These are phyloP conservation scores for Dictyostelium firmibasis DNA, from an alignment of 78 protist species.

Conservation along the genomic window DNA sequence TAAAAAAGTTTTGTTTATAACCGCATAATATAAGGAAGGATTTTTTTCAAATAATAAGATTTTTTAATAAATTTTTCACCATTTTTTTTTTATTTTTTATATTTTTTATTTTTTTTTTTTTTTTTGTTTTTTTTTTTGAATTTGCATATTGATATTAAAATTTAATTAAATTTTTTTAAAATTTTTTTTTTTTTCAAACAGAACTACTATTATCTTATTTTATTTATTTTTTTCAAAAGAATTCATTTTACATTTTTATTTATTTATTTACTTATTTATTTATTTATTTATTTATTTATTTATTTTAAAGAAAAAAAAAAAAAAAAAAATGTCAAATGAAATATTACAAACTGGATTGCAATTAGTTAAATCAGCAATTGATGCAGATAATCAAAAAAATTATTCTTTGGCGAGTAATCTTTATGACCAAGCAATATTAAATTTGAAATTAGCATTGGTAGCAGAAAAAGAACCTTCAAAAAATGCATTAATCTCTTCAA, in stretches of 20 bases:
- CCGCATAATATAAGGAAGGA: background rate
- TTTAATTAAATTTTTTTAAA: background rate
- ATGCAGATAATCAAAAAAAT: slow-evolving; percentile 50
- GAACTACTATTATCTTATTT: background rate
- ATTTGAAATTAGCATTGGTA: slow-evolving; percentile 50
- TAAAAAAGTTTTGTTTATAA: background rate
- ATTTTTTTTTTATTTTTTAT: background rate
- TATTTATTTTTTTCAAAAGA: background rate
- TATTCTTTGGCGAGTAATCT: slow-evolving; percentile 37
- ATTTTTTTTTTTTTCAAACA: background rate
- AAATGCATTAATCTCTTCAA: slow-evolving; percentile 35
- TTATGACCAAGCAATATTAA: slow-evolving; percentile 65
- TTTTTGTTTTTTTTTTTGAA: background rate
- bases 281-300: background rate
- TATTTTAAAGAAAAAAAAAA: background rate
- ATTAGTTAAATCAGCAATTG: slow-evolving; percentile 61
- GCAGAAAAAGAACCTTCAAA: slow-evolving; percentile 38
- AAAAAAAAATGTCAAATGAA: slow-evolving; percentile 35
- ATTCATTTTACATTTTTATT: background rate
- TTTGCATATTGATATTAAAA: no score
- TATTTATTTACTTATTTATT: background rate
- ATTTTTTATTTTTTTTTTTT: background rate
- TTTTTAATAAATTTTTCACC: background rate
- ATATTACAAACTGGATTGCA: slow-evolving; percentile 59
- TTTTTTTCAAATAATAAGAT: background rate